A percentile compares a stretch with the other conserved stretches of the same genome.
phyloP scores from a whole-genome alignment of 2,329 filamentous ascomycete species.

The Dothideomycetidae sp. region DNA sequence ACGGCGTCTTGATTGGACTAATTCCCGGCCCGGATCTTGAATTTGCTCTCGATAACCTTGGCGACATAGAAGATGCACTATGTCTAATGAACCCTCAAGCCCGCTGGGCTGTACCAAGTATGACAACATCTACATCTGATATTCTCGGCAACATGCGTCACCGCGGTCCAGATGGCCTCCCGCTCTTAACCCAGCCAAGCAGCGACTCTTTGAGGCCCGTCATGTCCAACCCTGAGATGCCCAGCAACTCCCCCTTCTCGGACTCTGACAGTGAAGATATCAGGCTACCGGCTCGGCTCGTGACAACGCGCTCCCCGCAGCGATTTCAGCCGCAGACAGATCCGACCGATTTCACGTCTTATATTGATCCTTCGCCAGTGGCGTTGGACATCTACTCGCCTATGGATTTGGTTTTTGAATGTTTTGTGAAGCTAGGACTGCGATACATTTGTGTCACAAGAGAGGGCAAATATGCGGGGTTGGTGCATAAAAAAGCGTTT shows the following conservation, averaged over 20 bases:
- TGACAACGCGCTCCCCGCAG: slow-evolving; percentile 2
- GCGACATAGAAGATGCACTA: slow-evolving; percentile 53
- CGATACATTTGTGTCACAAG: slow-evolving; percentile 81
- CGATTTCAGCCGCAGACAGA: slow-evolving; percentile 29
- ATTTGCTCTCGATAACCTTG: slow-evolving; percentile 72
- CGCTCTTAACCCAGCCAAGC: slow-evolving; percentile 1
- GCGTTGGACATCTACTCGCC: slow-evolving; percentile 77
- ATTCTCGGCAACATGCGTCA: slow-evolving; percentile 15
- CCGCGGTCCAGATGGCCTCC: slow-evolving; percentile 6
- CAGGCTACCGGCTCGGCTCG: neutral
- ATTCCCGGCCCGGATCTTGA: slow-evolving; percentile 92
- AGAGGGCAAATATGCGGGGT: slow-evolving; percentile 72
- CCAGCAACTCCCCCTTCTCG: neutral
- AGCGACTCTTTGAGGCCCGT: slow-evolving; percentile 6
- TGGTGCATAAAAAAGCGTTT: slow-evolving; percentile 95
- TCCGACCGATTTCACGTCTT: slow-evolving; percentile 75
- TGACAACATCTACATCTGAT: slow-evolving; percentile 5
- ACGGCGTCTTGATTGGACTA: slow-evolving; percentile 69
- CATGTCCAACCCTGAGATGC: neutral
- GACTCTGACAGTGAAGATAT: neutral
- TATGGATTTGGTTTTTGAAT: slow-evolving; percentile 92
- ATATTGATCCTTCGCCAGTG: slow-evolving; percentile 82
- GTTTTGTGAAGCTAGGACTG: slow-evolving; percentile 85
- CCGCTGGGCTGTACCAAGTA: slow-evolving; percentile 23
- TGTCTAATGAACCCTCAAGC: slow-evolving; percentile 68